A percentile compares a stretch with the other conserved stretches of the same genome.
Evolutionary conservation across 305 asterid species (phyloP).

Genomic region (Solanum hybrid): DNA sequence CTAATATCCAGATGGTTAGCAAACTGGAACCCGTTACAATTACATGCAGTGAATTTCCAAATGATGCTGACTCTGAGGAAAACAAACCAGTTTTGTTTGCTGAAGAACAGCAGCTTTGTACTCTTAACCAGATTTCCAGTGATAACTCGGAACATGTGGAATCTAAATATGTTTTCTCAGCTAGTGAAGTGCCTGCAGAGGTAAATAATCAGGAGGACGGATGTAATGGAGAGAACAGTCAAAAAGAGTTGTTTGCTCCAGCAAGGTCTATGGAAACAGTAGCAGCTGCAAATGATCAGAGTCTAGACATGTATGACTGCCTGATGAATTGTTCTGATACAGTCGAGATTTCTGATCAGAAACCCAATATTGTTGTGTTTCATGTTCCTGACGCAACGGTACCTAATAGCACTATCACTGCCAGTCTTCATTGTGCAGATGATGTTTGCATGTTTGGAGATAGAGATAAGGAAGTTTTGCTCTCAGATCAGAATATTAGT

Average conservation of each 20-base stretch:
- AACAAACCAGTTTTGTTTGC: constrained; percentile 13
- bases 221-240: constrained; percentile 15
- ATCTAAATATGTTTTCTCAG: constrained; percentile 10
- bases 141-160: constrained; percentile 34
- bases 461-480: constrained; percentile 19
- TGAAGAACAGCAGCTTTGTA: constrained; percentile 25
- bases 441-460: constrained; percentile 13
- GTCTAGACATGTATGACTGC: constrained; percentile 16
- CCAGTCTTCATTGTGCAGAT: constrained; percentile 20
- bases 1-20: constrained; percentile 12
- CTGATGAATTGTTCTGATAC: constrained; percentile 16
- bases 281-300: constrained; percentile 19
- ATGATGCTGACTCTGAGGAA: constrained; percentile 16
- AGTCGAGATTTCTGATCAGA: constrained; percentile 22
- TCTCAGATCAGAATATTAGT: constrained; percentile 17
- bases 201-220: constrained; percentile 18
- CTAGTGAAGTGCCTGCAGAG: constrained; percentile 15
- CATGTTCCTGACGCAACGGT: constrained; percentile 20
- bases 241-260: constrained; percentile 10
- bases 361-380: constrained; percentile 14
- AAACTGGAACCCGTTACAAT: constrained; percentile 12
- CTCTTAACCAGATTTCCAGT: constrained; percentile 26
- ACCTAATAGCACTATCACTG: constrained; percentile 6
- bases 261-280: not conserved
- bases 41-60: constrained; percentile 11